Evolutionary conservation across 2,329 filamentous ascomycete species (phyloP), one percentile per base, ranked within the genome.

Genomic region (Microascus cirrosus): DNA sequence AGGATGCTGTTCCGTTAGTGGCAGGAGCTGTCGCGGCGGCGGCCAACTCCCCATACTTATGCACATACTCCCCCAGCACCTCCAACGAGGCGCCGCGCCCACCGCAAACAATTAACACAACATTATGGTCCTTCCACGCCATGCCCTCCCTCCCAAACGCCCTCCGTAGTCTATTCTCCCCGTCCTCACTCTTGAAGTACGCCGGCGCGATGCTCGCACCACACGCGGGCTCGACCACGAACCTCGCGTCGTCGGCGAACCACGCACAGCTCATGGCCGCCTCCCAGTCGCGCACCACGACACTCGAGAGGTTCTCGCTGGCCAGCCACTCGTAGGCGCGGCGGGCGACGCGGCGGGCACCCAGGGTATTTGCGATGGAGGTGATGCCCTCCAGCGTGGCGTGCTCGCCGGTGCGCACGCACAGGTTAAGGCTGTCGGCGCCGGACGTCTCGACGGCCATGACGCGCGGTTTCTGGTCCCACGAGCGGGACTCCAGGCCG

Each of bases 71-170:
- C 56, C 76, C 73, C 56, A 90, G 71, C 66, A 85, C 78, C 39
- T 81, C 78, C 60, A 86, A 68, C 2, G 80, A 83, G 39, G 89
- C 80, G 67, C 84, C 84, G 24, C 80, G 85, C 4, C 88, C 89
- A 52, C 93, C 93, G 66, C 93, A 97, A 7, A 96, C 84, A 25
- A 95, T 78, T 57, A 96, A 75, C 1, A 96, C 90, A 6, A 96
- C 81, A 62, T 89, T 89, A 68, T 84, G 87, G 59, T 80, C 73
- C 20, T 15, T 32, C 55, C 55, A 57, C 61, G 90, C 78, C 36
- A 79, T 78, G 35, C 82, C 80, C 1, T 71, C 69, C n/a, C 79
- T 73, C 0, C 76, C 74, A 71, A 79, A 85, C 61, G 90, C 78
- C 36, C 79, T 78, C 42, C 83, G 80, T 1, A 71, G 69, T 56